Evolutionary conservation across 768 basidiomycete species (phyloP), one percentile per base, ranked within the genome.

Genomic region (Lenzites betulinus): DNA sequence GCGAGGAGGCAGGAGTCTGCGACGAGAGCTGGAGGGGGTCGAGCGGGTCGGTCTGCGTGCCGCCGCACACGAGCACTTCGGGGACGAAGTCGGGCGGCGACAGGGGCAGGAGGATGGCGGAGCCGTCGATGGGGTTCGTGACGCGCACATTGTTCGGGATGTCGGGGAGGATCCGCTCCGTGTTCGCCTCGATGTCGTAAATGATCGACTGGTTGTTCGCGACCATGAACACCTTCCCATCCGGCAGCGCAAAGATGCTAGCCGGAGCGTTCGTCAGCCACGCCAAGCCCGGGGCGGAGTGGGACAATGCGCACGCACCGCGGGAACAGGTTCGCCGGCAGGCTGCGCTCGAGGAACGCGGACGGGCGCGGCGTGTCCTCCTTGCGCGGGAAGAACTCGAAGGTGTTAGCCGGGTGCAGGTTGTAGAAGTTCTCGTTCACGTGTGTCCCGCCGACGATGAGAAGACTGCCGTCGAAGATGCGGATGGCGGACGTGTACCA

Each of bases 401-500:
- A 74, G 1, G 89, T 92, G 69, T 92, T 92, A 74, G 91, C 90
- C 58, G 83, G 82, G 2, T 89, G 89, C 36, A 76, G 80, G 59
- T 92, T 92, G 70, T 92, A 92, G 65, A 92, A 92, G 89, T 89
- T 92, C 13, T 89, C 91, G 18, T 91, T 90, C 70, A 85, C 88
- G 67, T 81, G 87, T 12, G 90, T 88, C 15, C 92, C 92, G 1
- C 91, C 91, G 38, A 93, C 79, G 44, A 93, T 88, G 81, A 92
- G 87, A 0, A 83, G 87, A 65, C 89, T 90, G 20, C 91, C 91
- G 64, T 92, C 91, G 20, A 76, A 72, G 58, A 92, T 78, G 41
- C 89, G 81, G 53, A 90, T 60, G 3, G 83, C 85, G 1, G 90
- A 88, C 55, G 82, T 85, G 73, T 93, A 93, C 91, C 91, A 93